Percentiles rank a stretch among this genome's conserved stretches.
These are phyloP conservation scores for Mrakia frigida DNA, from an alignment of 768 basidiomycete species.

Conservation along the genomic window DNA sequence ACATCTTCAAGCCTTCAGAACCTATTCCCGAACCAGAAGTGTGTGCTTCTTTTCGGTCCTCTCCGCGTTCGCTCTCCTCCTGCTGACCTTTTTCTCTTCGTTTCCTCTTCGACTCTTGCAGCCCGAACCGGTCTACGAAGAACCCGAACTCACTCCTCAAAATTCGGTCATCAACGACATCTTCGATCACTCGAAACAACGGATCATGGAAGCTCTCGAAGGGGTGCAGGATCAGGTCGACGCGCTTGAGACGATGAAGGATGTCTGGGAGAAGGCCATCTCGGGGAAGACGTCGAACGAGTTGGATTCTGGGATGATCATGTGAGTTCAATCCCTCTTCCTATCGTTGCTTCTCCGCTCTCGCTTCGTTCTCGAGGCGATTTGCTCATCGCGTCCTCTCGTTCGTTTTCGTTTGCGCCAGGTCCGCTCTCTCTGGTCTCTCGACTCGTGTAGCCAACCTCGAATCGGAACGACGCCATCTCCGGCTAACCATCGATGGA, in stretches of 20 bases:
- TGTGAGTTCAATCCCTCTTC: background rate
- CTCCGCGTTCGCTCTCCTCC: background rate
- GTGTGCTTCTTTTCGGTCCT: background rate
- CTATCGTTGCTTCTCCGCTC: too few species aligned
- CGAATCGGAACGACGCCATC: constrained; percentile 27
- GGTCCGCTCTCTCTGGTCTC: constrained; percentile 29
- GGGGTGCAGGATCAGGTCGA: constrained; percentile 26
- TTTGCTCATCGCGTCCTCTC: background rate
- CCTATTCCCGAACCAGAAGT: constrained; percentile 9
- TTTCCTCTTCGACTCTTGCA: background rate
- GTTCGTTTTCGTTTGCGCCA: background rate
- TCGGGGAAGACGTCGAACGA: constrained; percentile 19
- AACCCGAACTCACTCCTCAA: constrained; percentile 5
- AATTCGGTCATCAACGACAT: constrained; percentile 31
- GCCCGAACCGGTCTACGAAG: constrained; percentile 2
- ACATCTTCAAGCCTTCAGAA: background rate
- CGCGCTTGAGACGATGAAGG: constrained; percentile 19
- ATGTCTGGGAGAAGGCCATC: constrained; percentile 21
- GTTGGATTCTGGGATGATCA: constrained; percentile 27
- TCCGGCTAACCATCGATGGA: constrained; percentile 27
- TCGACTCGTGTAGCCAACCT: constrained; percentile 30
- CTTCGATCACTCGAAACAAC: constrained; percentile 26
- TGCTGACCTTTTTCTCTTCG: background rate
- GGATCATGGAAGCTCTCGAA: constrained; percentile 26
- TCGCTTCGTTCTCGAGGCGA: too few species aligned